Conservation (phyloP, 2,329 filamentous ascomycete species). For the Pseudovirgaria hyperparasitica region DNA sequence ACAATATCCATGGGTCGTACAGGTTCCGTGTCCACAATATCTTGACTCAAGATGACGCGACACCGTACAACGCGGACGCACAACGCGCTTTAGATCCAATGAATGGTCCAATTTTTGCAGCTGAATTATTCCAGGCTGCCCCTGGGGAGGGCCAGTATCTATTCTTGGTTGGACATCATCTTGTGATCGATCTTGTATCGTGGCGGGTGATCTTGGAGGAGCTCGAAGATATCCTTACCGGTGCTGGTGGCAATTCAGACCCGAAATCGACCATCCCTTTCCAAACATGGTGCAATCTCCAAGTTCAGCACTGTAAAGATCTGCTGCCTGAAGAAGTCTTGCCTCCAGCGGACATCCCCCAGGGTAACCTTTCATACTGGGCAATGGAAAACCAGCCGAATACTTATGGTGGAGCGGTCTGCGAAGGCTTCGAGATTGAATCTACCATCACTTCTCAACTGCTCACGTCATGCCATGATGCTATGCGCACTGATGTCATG, state of each 20-base stretch:
- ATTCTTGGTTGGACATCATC: conserved; percentile 23
- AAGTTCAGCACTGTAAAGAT: conserved; percentile 20
- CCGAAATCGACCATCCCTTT: conserved; percentile 21
- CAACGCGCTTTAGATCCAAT: conserved; percentile 15
- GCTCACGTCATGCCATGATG: conserved; percentile 21
- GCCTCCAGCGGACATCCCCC: conserved; percentile 17
- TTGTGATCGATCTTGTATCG: conserved; percentile 33
- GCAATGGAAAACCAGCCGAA: conserved; percentile 23
- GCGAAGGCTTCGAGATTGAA: conserved; percentile 19
- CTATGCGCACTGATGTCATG: conserved; percentile 39
- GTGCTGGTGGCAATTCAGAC: conserved; percentile 7
- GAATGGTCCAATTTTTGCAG: conserved; percentile 17
- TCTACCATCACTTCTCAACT: conserved; percentile 14
- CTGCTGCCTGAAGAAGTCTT: conserved; percentile 13
- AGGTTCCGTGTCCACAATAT: conserved; percentile 13
- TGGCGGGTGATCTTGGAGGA: conserved; percentile 35
- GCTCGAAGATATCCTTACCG: conserved; percentile 26
- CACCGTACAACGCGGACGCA: conserved; percentile 17
- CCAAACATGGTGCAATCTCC: conserved; percentile 25
- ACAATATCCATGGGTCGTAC: conserved; percentile 16
- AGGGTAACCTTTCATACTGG: conserved; percentile 25
- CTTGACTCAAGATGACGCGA: conserved; percentile 12
- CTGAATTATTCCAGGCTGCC: conserved; percentile 24
- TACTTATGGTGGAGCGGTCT: conserved; percentile 22
- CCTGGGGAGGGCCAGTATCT: conserved; percentile 14